A percentile compares a stretch with the other conserved stretches of the same genome.
phyloP scores from a whole-genome alignment of 305 asterid species.

The Fraxinus velutina region DNA sequence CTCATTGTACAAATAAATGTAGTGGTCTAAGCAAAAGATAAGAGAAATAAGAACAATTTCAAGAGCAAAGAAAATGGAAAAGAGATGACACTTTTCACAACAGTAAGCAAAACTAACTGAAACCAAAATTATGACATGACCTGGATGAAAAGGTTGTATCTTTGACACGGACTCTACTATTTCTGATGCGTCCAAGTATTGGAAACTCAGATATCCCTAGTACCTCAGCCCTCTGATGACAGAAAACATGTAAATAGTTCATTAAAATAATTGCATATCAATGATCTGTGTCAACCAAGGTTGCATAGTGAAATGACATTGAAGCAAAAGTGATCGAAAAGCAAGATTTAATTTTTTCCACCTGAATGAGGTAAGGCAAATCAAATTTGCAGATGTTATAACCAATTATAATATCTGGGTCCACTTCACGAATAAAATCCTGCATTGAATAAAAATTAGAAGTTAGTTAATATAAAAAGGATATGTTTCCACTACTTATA shows the following conservation, averaged over 20 bases:
- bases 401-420: conserved; percentile 96
- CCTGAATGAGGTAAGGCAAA: conserved; percentile 98
- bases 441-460: conserved; percentile 29
- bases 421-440: conserved; percentile 92
- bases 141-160: conserved; percentile 93
- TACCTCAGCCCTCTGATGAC: conserved; percentile 77
- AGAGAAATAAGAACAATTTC: conserved; percentile 14
- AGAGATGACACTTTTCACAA: background rate
- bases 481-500: background rate
- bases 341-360: conserved; percentile 19
- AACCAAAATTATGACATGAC: conserved; percentile 37
- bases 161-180: conserved; percentile 83
- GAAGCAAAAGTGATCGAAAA: background rate
- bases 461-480: background rate
- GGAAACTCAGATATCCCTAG: conserved; percentile 85
- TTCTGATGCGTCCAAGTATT: conserved; percentile 80
- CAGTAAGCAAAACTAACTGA: background rate
- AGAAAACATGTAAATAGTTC: conserved; percentile 15
- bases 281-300: background rate
- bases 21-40: conserved; percentile 18
- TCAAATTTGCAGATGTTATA: conserved; percentile 98
- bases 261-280: conserved; percentile 16
- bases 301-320: conserved; percentile 13
- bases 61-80: background rate
- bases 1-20: conserved; percentile 7